Evolutionary conservation across 2,329 filamentous ascomycete genomes (phyloP).

Genomic region (Arthrobotrys entomopaga): DNA sequence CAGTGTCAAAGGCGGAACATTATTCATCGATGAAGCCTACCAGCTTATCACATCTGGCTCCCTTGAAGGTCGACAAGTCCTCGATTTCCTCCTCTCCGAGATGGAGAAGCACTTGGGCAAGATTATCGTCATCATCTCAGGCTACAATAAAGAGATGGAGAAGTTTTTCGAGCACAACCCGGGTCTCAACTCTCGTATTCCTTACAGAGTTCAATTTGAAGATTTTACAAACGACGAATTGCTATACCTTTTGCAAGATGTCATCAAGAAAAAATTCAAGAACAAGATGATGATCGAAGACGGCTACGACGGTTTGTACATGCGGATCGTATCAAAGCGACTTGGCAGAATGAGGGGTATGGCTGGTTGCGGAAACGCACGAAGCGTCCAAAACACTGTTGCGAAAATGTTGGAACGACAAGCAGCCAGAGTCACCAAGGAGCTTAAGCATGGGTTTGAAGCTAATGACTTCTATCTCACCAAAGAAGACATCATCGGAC

Average conservation of each 20-base stretch:
- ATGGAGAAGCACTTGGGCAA: conserved; percentile 77
- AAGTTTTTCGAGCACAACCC: conserved; percentile 78
- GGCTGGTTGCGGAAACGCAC: conserved; percentile 78
- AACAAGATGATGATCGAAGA: conserved; percentile 70
- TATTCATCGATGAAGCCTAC: conserved; percentile 84
- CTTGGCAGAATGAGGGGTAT: conserved; percentile 72
- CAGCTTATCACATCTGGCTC: conserved; percentile 73
- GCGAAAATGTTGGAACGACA: conserved; percentile 70
- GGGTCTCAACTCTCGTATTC: conserved; percentile 76
- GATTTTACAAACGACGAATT: conserved; percentile 77
- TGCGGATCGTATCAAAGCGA: conserved; percentile 71
- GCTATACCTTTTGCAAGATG: conserved; percentile 68
- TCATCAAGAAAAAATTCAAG: conserved; percentile 68
- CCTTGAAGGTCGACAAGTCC: conserved; percentile 69
- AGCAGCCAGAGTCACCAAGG: conserved; percentile 66
- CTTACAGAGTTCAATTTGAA: conserved; percentile 72
- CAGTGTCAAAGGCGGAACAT: conserved; percentile 71
- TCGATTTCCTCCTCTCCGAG: conserved; percentile 77
- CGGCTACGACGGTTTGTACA: conserved; percentile 70
- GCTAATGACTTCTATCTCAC: conserved; percentile 71
- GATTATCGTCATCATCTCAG: conserved; percentile 76
- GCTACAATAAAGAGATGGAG: conserved; percentile 80
- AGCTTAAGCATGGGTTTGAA: conserved; percentile 63
- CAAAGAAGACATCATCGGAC: conserved; percentile 77
- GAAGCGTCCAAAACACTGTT: conserved; percentile 73